phyloP scores from a whole-genome alignment of 75 land plant species.

The Sequoiadendron giganteum region DNA sequence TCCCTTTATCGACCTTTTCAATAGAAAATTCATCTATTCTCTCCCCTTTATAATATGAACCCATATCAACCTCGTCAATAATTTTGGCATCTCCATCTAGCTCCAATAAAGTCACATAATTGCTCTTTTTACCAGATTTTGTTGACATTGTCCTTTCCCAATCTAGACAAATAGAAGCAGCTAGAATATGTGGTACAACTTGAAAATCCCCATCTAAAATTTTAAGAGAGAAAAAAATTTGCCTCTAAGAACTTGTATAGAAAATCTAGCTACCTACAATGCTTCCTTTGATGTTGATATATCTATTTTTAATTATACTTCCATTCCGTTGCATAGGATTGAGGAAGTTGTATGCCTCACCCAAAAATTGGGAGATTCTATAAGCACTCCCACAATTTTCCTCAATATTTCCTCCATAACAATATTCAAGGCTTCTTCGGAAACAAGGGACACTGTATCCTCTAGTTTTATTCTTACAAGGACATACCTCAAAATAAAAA shows the following conservation, averaged over 20 bases:
- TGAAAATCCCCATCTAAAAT: slow-evolving; percentile 28
- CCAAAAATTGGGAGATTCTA: slow-evolving; percentile 47
- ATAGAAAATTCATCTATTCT: slow-evolving; percentile 13
- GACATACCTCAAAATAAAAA: no score
- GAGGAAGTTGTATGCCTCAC: slow-evolving; percentile 33
- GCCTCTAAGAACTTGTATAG: slow-evolving; percentile 58
- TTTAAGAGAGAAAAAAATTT: slow-evolving; percentile 42
- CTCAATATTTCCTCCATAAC: slow-evolving; percentile 44
- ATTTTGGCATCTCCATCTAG: not conserved
- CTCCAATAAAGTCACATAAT: not conserved
- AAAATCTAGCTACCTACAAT: slow-evolving; percentile 52
- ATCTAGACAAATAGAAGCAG: slow-evolving; percentile 51
- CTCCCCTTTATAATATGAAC: slow-evolving; percentile 1
- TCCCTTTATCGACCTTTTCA: slow-evolving; percentile 15
- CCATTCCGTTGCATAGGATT: slow-evolving; percentile 13
- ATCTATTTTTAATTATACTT: not conserved
- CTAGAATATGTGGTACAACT: slow-evolving; percentile 48
- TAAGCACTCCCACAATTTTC: slow-evolving; percentile 29
- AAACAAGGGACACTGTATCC: slow-evolving; percentile 44
- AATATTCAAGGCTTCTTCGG: slow-evolving; percentile 33
- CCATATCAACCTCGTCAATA: not conserved
- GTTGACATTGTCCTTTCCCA: slow-evolving; percentile 52
- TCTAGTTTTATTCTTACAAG: slow-evolving; percentile 48
- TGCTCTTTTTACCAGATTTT: not conserved
- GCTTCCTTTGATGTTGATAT: slow-evolving; percentile 11